Evolutionary conservation across 805 yeast genomes (phyloP).

Genomic region (Wickerhamomyces queroliae): DNA sequence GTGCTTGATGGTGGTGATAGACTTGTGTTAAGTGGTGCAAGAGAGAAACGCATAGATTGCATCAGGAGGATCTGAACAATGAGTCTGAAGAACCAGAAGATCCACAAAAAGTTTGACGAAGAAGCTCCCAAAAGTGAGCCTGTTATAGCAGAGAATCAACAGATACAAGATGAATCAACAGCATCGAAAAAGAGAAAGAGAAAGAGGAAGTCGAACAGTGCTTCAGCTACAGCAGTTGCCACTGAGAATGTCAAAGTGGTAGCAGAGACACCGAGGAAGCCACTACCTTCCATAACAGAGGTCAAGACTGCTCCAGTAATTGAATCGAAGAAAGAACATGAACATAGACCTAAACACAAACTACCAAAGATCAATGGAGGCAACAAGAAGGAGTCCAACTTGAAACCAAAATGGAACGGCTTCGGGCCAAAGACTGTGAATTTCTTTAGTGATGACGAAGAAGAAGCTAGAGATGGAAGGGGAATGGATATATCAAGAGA

Average conservation of each 20-base stretch:
- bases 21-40: background rate
- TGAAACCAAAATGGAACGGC: slow-evolving; percentile 6
- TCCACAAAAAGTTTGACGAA: slow-evolving; percentile 2
- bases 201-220: background rate
- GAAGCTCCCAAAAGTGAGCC: background rate
- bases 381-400: no score
- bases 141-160: background rate
- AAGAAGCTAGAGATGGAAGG: slow-evolving; percentile 18
- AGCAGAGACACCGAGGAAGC: background rate
- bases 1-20: background rate
- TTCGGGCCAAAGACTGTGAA: slow-evolving; percentile 25
- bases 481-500: slow-evolving; percentile 12
- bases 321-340: background rate
- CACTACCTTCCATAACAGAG: background rate
- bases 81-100: background rate
- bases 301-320: no score
- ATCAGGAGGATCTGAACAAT: background rate
- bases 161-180: background rate
- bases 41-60: background rate
- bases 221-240: background rate
- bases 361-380: slow-evolving; percentile 4
- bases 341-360: background rate
- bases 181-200: slow-evolving; percentile 1
- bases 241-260: background rate
- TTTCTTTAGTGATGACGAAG: slow-evolving; percentile 31